These are phyloP conservation scores for Jatropha multifida DNA, from an alignment of 441 rosid genomes.

Conservation along the genomic window DNA sequence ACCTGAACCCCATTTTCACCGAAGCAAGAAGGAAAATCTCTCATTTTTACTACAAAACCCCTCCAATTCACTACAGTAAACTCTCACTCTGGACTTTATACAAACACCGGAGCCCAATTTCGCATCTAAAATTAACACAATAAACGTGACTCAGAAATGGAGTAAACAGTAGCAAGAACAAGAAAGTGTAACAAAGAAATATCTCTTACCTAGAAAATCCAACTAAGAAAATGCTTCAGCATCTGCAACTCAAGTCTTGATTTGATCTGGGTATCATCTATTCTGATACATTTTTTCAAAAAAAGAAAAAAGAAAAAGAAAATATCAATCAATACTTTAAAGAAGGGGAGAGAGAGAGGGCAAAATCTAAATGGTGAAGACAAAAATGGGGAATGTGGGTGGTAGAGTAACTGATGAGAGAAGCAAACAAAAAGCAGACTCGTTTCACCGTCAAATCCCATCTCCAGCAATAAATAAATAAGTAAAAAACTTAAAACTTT, in stretches of 20 bases:
- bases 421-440: constrained; percentile 44
- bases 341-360: constrained; percentile 13
- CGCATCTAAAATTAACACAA: constrained; percentile 32
- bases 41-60: constrained; percentile 42
- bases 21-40: constrained; percentile 90
- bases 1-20: constrained; percentile 84
- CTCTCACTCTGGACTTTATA: constrained; percentile 28
- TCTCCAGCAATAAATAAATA: constrained; percentile 9
- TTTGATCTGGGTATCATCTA: constrained; percentile 31
- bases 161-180: constrained; percentile 14
- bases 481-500: background rate
- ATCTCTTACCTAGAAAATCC: constrained; percentile 39
- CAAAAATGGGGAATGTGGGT: constrained; percentile 40
- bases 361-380: constrained; percentile 31
- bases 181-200: constrained; percentile 3
- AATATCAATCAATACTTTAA: constrained; percentile 26
- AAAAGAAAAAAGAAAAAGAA: constrained; percentile 27
- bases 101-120: constrained; percentile 30
- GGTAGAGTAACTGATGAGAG: constrained; percentile 29
- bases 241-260: constrained; percentile 28
- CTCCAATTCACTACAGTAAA: constrained; percentile 27
- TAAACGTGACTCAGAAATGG: constrained; percentile 23
- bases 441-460: constrained; percentile 39
- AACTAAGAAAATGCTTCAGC: constrained; percentile 33
- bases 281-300: constrained; percentile 33